Base-by-base conservation (phyloP, 176 grass and related monocot genomes). In the Tuctoria greenei region DNA sequence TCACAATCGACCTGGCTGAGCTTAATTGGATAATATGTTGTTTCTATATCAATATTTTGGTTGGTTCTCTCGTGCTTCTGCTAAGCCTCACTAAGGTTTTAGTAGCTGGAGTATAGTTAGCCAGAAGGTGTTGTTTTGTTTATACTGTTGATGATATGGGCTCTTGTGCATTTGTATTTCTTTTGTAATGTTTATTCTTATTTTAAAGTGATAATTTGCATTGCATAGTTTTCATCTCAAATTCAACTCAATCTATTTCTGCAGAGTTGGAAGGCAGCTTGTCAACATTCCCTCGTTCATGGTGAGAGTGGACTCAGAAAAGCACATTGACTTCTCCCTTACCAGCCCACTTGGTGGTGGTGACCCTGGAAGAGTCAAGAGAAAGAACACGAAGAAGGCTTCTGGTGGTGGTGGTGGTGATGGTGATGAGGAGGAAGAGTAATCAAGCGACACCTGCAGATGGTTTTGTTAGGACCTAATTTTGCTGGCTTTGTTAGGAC, bases 261-360 rank as follows among this genome's bases (percentile, higher is more conserved):
- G 55, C 78, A 93, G 88, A 79, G 91, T 93, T 69, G 91, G 85
- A 24, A 80, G 88, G 69, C 91, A 93, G 65, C 73, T 90, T 83
- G 91, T 93, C 15, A 90, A 88, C 82, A 93, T 90, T 67, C 82
- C 91, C 20, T 93, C 88, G 0, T 93, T 93, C 82, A 85, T 93
- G 88, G 91, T 93, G 44, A 88, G 88, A 74, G 6, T 89, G 28
- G 85, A 93, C 64, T 86, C 91, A n/a, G 81, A 88, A 71, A 93
- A 93, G 78, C 91, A 93, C 66, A 83, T 90, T 1, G 91, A 88
- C 51, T 93, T 93, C 69, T 90, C 87, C 54, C 85, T 93, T 8
- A 93, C 85, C 40, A 93, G 85, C 44, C 91, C 91, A 28, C 60
- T 90, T 4, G 88, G 85, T 66, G 87, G 87, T 70, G 88, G 91